Evolutionary conservation across 179 eudicot species (phyloP).

Genomic region (Silene noctiflora): DNA sequence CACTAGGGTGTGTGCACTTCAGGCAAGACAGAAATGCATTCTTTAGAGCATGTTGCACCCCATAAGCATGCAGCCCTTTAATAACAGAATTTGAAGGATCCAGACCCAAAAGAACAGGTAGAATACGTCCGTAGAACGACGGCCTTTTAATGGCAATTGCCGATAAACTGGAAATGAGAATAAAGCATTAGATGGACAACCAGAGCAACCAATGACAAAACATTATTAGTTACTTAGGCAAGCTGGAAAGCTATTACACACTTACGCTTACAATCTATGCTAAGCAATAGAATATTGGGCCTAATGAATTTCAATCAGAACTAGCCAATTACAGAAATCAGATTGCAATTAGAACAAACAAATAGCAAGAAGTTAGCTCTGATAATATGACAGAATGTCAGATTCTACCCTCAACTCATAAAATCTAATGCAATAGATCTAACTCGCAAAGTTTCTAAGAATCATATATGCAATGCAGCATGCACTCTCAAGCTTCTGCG

Average conservation of each 20-base stretch:
- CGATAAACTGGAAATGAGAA: conserved; percentile 58
- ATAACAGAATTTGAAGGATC: conserved; percentile 66
- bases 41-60: conserved; percentile 74
- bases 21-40: conserved; percentile 83
- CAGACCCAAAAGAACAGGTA: conserved; percentile 85
- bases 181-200: conserved; percentile 15
- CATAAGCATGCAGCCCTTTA: conserved; percentile 62
- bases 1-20: conserved; percentile 87
- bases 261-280: conserved; percentile 1
- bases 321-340: background rate
- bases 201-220: conserved; percentile 7
- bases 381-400: background rate
- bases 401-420: background rate
- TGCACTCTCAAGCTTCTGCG: conserved; percentile 2
- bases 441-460: background rate
- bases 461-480: background rate
- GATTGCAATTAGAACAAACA: background rate
- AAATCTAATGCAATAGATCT: background rate
- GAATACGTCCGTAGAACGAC: conserved; percentile 90
- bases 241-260: background rate
- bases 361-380: background rate
- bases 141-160: conserved; percentile 84
- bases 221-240: conserved; percentile 3
- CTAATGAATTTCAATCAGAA: background rate
- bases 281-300: background rate